phyloP scores from a whole-genome alignment of 2,329 filamentous ascomycete species.

The Taxawa tesnikishii region DNA sequence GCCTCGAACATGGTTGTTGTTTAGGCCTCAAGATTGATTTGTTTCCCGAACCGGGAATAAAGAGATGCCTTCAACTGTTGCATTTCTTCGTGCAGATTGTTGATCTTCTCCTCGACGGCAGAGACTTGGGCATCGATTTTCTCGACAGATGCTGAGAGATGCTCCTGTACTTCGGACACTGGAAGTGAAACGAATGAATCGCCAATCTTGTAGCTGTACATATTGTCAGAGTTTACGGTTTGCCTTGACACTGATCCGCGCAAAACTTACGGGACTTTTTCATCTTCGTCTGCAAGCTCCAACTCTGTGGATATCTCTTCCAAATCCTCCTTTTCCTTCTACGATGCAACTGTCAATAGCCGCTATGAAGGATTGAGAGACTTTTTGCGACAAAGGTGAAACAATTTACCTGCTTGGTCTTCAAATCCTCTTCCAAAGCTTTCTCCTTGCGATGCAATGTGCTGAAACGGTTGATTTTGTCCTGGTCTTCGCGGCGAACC shows the following conservation, averaged over 20 bases:
- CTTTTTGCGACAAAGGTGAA: neutral
- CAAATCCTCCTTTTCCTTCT: slow-evolving; percentile 98
- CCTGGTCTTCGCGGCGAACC: slow-evolving; percentile 91
- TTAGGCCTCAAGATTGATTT: slow-evolving; percentile 91
- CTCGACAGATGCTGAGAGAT: slow-evolving; percentile 60
- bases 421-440: slow-evolving; percentile 66
- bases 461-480: slow-evolving; percentile 98
- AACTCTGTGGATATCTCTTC: slow-evolving; percentile 86
- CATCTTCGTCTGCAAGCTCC: slow-evolving; percentile 90
- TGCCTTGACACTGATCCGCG: neutral
- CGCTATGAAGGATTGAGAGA: neutral
- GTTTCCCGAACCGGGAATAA: slow-evolving; percentile 89
- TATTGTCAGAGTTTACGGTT: neutral
- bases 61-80: slow-evolving; percentile 77
- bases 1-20: neutral
- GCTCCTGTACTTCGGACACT: slow-evolving; percentile 72
- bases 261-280: slow-evolving; percentile 66
- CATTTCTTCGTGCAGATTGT: slow-evolving; percentile 73
- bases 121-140: slow-evolving; percentile 67
- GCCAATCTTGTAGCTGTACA: slow-evolving; percentile 81
- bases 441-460: slow-evolving; percentile 80
- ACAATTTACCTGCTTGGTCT: slow-evolving; percentile 63
- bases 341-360: slow-evolving; percentile 4
- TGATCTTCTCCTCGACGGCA: slow-evolving; percentile 63
- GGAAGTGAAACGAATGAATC: slow-evolving; percentile 88